Conservation (phyloP, 306 rosid genomes). For the Elaeagnus macrophylla region DNA sequence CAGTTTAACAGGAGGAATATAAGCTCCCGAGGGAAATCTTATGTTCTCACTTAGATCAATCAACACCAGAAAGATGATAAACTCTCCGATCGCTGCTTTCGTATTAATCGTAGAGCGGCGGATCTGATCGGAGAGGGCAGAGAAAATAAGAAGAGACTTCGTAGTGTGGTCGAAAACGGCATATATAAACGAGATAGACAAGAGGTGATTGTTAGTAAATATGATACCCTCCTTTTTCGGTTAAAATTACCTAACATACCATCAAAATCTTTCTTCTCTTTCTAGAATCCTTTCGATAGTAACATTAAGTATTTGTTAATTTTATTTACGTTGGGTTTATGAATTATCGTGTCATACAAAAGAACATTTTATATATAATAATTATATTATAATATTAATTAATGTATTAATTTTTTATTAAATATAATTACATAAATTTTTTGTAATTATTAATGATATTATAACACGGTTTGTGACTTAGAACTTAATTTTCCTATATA, state of each 20-base stretch:
- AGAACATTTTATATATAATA: no score
- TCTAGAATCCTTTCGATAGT: no score
- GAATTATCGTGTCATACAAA: no score
- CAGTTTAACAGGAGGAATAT: no score
- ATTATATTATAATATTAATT: no score
- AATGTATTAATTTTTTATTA: no score
- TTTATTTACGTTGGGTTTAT: no score
- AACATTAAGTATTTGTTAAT: no score
- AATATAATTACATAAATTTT: no score
- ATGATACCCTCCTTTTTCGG: conserved; percentile 14
- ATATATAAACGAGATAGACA: conserved; percentile 6
- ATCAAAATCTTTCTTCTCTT: not conserved
- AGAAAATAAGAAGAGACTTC: not conserved
- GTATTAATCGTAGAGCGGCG: conserved; percentile 23
- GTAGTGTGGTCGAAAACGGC: not conserved
- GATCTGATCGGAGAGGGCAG: conserved; percentile 15
- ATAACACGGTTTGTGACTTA: no score
- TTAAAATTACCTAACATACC: conserved; percentile 33
- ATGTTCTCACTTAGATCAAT: not conserved
- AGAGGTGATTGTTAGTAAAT: not conserved
- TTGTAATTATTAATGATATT: no score
- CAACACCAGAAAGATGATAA: not conserved
- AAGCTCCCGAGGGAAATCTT: not conserved
- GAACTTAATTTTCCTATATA: no score
- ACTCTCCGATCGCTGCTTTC: not conserved